A percentile compares a stretch with the other conserved stretches of the same genome.
phyloP scores from a whole-genome alignment of 2,329 filamentous ascomycete genomes.

The Elsinoe fawcettii region DNA sequence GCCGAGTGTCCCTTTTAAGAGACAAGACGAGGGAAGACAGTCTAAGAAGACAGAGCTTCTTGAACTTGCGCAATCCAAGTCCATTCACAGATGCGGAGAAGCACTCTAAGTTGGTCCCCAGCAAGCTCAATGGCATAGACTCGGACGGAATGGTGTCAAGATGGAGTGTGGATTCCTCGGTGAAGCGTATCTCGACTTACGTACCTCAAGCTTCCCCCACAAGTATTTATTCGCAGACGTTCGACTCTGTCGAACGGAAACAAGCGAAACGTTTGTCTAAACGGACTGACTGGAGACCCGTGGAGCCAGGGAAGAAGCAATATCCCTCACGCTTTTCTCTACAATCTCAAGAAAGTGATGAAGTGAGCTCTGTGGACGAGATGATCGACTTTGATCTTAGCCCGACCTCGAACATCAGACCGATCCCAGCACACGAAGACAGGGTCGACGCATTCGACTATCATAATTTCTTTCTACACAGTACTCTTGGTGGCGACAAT shows the following conservation, averaged over 20 bases:
- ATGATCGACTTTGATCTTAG: conserved; percentile 25
- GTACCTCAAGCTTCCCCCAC: background rate
- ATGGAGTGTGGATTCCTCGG: conserved; percentile 11
- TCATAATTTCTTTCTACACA: conserved; percentile 90
- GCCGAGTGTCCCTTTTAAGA: conserved; percentile 72
- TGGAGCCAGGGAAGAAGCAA: background rate
- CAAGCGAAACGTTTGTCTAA: conserved; percentile 3
- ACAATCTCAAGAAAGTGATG: background rate
- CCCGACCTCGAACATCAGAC: conserved; percentile 28
- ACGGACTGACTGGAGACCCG: conserved; percentile 5
- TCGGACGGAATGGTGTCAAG: background rate
- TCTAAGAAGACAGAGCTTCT: conserved; percentile 66
- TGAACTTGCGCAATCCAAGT: conserved; percentile 66
- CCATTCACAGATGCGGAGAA: conserved; percentile 69
- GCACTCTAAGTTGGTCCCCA: background rate
- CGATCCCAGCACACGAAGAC: conserved; percentile 63
- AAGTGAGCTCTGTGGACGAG: background rate
- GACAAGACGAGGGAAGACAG: conserved; percentile 73
- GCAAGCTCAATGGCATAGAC: background rate
- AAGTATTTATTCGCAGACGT: conserved; percentile 2
- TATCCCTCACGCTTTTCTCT: conserved; percentile 3
- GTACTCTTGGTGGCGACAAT: conserved; percentile 70
- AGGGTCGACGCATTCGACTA: conserved; percentile 94
- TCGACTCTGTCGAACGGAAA: background rate
- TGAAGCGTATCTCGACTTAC: conserved; percentile 2